Conservation (phyloP, 2,329 filamentous ascomycete species). For the Trichophyton rubrum region DNA sequence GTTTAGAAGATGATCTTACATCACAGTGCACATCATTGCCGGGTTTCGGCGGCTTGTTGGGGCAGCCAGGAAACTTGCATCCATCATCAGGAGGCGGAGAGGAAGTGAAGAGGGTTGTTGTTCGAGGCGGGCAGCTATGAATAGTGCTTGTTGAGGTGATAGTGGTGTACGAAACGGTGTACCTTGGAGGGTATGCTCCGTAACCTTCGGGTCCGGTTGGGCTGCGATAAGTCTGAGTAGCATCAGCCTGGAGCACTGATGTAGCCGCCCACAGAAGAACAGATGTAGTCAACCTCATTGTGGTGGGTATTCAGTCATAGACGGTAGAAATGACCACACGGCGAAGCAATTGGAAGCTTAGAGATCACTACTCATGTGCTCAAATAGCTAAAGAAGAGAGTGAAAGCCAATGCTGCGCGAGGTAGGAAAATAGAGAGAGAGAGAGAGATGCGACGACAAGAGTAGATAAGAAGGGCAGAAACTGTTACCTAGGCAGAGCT, state of each 20-base stretch:
- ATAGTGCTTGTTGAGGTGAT: background rate
- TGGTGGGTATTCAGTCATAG: background rate
- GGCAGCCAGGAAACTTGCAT: background rate
- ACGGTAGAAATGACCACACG: background rate
- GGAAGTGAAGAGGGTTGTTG: background rate
- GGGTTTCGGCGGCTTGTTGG: background rate
- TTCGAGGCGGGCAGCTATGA: background rate
- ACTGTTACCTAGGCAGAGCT: background rate
- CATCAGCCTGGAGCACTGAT: conserved; percentile 12
- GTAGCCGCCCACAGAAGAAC: conserved; percentile 19
- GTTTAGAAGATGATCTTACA: background rate
- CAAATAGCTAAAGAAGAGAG: background rate
- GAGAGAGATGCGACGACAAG: background rate
- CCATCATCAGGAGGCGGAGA: background rate
- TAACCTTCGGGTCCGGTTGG: background rate
- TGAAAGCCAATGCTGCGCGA: too few species aligned
- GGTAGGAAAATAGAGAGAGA: background rate
- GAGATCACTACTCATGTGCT: background rate
- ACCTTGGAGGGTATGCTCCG: background rate
- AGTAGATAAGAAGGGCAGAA: background rate
- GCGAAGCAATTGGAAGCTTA: background rate
- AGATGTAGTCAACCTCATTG: conserved; percentile 6
- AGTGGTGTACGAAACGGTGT: background rate
- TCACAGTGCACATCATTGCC: background rate
- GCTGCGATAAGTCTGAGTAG: conserved; percentile 12